Base-by-base conservation (phyloP, 148 eudicot species). In the Nyssa sinensis region DNA sequence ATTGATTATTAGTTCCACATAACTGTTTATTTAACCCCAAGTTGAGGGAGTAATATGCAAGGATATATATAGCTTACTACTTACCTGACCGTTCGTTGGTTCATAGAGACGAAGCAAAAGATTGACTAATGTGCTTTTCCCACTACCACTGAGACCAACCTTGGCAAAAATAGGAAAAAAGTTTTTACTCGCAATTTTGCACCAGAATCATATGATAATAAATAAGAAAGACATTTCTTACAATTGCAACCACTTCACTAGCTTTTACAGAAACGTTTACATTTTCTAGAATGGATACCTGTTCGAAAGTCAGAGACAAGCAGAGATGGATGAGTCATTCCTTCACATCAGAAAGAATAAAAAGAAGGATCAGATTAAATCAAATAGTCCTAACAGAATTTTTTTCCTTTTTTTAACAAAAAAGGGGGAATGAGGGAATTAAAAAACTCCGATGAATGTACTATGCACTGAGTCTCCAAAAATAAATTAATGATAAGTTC, bases 131-230 rank as follows among this genome's bases (percentile, higher is more conserved):
- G 87, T 84, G 85, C 90, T 86, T 78, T 86, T 86, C 51, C 90
- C 90, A 31, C 87, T 82, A 57, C 90, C 87, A 73, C 87, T 86
- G 30, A 78, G 90, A 64, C 90, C 90, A 28, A 82, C 84, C 90
- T 86, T 39, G 59, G 39, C 21, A 77, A 72, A 61, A 44, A n/a
- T 39, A 68, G 62, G 5, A 57, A 74, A 41, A 33, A 39, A 76
- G 47, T 39, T 69, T 53, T 12, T 37, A 55, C 7, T 61, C 49
- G 11, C n/a, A 19, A n/a, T 59, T 41, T 61, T 31, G 28, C 5
- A 34, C 37, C 49, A 81, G n/a, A 33, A 66, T 21, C 3, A 57
- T 17, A 64, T 32, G 32, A 44, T 41, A 32, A 57, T n/a, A 75
- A 7, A 33, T 75, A 58, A 61, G 33, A 47, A 19, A 74, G n/a